Evolutionary conservation across 2,329 filamentous ascomycete genomes (phyloP), one percentile per base, ranked within the genome.

Genomic region (Hymenoscyphus albidus): DNA sequence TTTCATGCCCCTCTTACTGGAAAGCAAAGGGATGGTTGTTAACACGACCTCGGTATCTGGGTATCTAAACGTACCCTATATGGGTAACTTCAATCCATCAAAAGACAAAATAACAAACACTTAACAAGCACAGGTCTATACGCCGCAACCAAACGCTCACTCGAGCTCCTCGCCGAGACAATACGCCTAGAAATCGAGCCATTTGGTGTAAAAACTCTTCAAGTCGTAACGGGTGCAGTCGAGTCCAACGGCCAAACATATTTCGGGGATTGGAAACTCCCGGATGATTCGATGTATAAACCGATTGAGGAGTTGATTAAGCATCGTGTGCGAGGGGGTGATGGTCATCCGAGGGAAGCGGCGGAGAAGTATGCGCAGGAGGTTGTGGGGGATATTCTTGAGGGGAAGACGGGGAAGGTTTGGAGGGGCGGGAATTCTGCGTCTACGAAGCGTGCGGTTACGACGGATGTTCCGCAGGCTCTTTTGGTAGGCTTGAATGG

Each of bases 1-100:
- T 12, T 75, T 75, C 59, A 63, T 68, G 13, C 65, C 70, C 3
- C 59, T 74, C 6, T 54, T 65, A 10, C 59, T 66, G 9, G 9
- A 51, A 31, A 58, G 59, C 12, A 62, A 66, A 55, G 79, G 80
- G 35, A 80, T 75, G 2, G 78, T 80, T 69, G 75, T 80, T 10
- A 78, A 80, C 62, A 73, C 79, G 64, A 78, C 78, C 55, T 80
- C 78, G 22, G 64, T 74, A 5, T 48, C 56, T 32, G 57, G 59
- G 6, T 59, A 59, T 42, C 48, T 62, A 14, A 62, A 62, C 14
- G 55, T 62, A 5, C 54, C 61, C 1, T 51, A 58, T 22, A 58
- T 58, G 38, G 61, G 61, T 62, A 48, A 62, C 54, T 58, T 9
- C 35, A 27, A 2, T 27, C 27, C 27, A 3, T 27, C 27, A 27